Conservation (phyloP, 352 stramenopile species). For the Aphanomyces euteiches region DNA sequence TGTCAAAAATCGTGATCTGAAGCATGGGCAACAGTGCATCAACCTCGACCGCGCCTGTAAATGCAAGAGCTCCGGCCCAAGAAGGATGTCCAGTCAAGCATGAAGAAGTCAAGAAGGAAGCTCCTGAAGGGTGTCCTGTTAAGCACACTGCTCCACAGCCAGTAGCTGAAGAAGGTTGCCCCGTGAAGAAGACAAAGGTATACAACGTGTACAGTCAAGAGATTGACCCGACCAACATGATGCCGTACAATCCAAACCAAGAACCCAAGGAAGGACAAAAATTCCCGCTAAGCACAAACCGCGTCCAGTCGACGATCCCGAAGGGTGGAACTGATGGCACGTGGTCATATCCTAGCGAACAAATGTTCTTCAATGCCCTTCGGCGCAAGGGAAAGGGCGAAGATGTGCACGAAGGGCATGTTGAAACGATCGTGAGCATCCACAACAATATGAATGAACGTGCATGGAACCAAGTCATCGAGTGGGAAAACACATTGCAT, state of each 20-base stretch:
- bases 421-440: constrained; percentile 95
- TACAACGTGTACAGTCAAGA: constrained; percentile 98
- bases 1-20: not conserved
- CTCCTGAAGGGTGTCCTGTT: constrained; percentile 44
- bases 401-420: constrained; percentile 92
- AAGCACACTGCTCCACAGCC: constrained; percentile 39
- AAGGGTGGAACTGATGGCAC: constrained; percentile 93
- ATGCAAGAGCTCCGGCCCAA: not conserved
- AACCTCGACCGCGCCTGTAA: not conserved
- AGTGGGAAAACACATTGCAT: constrained; percentile 94
- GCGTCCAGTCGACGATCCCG: constrained; percentile 94
- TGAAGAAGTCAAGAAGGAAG: constrained; percentile 4
- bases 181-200: constrained; percentile 59
- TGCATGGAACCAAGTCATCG: constrained; percentile 95
- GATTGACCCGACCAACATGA: constrained; percentile 97
- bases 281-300: constrained; percentile 86
- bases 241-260: constrained; percentile 96
- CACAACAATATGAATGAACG: constrained; percentile 99
- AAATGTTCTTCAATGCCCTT: constrained; percentile 99
- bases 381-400: constrained; percentile 96
- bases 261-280: constrained; percentile 89
- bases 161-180: constrained; percentile 51
- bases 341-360: constrained; percentile 97
- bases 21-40: constrained; percentile 22
- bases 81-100: constrained; percentile 31